Base-by-base conservation (phyloP, 2,329 filamentous ascomycete genomes). In the Tolypocladium inflatum region DNA sequence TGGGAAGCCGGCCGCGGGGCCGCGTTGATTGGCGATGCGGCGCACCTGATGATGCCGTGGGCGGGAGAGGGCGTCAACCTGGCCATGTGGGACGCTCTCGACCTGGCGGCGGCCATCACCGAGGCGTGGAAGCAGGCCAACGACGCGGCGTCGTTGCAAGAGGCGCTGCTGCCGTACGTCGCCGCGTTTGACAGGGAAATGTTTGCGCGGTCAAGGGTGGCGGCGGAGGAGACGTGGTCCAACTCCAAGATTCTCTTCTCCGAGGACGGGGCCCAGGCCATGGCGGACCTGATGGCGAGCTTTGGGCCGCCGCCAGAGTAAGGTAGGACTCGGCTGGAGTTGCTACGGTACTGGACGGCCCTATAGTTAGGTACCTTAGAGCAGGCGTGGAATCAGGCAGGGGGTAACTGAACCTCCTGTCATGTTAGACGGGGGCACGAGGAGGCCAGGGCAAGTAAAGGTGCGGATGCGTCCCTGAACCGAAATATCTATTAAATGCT, bases 61-160 rank as follows among this genome's bases (percentile, higher is more conserved):
- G 76, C 75, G 0, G 81, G 81, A 3, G 79, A 80, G 54, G 80
- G 81, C 1, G 80, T 82, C 42, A 83, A 84, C 61, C 63, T 76
- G 3, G 79, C 76, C 0, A 77, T 84, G 75, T 66, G 69, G 41
- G 80, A 84, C 63, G 71, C 78, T 0, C 62, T 80, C n/a, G 67
- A 76, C 17, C 66, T 84, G 3, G 73, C 71, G 0, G 51, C 65
- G n/a, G 69, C 70, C n/a, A 69, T 75, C 13, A 55, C 39, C 10
- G 43, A 39, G 30, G 58, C 54, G 6, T 60, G 57, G 56, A 9
- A 30, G 21, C 19, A 56, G 17, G 11, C 54, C 1, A 23, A 41
- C 2, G 50, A 54, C 19, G n/a, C 43, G 11, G 45, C 17, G 9
- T 37, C 42, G 5, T 67, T 68, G 15, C 60, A 55, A 35, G 35